Evolutionary conservation across 2,329 filamentous ascomycete genomes (phyloP).

Genomic region (Colletotrichum limetticola): DNA sequence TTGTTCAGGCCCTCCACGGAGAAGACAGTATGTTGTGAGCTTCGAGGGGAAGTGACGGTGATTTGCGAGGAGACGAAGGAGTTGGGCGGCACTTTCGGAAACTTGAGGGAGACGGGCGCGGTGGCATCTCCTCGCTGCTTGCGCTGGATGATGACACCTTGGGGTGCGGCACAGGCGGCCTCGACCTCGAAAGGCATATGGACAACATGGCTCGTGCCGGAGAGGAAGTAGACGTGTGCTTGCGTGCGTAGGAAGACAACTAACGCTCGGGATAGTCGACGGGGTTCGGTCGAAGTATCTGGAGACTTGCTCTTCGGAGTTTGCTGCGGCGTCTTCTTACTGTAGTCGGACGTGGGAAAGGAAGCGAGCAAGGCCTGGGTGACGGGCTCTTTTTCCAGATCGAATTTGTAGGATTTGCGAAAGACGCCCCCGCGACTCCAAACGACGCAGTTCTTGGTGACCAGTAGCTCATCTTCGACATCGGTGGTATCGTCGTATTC

Average conservation of each 20-base stretch:
- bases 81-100: conserved; percentile 77
- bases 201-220: conserved; percentile 87
- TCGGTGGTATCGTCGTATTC: conserved; percentile 49
- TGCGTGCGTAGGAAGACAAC: conserved; percentile 94
- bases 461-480: conserved; percentile 82
- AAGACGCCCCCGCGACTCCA: conserved; percentile 91
- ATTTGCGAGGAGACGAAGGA: conserved; percentile 82
- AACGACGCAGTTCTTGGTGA: conserved; percentile 79
- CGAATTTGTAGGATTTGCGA: conserved; percentile 86
- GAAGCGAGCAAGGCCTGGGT: conserved; percentile 87
- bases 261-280: conserved; percentile 71
- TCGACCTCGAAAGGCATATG: conserved; percentile 97
- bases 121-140: conserved; percentile 68
- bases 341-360: conserved; percentile 71
- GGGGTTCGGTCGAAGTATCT: conserved; percentile 26
- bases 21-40: conserved; percentile 63
- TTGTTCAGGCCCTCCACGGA: conserved; percentile 67
- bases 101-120: conserved; percentile 63
- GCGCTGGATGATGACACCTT: conserved; percentile 87
- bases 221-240: conserved; percentile 91
- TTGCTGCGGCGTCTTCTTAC: conserved; percentile 32
- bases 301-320: conserved; percentile 22
- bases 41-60: conserved; percentile 59
- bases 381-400: conserved; percentile 86
- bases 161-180: conserved; percentile 82